Evolutionary conservation across 768 basidiomycete genomes (phyloP), one percentile per base, ranked within the genome.

Genomic region (Neoboletus brunneissimus): DNA sequence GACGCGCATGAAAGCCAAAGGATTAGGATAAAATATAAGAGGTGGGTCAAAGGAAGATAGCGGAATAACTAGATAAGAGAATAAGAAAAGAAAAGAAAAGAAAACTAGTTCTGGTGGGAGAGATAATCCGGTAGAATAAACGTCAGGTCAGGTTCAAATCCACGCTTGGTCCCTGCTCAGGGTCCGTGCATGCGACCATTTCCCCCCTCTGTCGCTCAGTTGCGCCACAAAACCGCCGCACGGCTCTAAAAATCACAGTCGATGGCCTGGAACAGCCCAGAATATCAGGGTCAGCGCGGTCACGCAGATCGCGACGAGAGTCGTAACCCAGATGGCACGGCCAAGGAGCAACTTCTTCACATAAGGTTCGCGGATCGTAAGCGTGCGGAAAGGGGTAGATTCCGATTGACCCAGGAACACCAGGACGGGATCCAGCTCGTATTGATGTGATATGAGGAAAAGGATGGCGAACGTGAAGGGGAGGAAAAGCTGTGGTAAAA

Each of bases 361-460:
- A 69, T 98, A 98, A 27, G 90, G 89, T 72, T 99, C 96, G 51
- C 88, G 86, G 54, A 99, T 94, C 42, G 80, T 82, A 51, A 98
- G 87, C 6, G 92, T 93, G 54, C 91, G 87, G 85, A 98, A 98
- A 2, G 96, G 95, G 12, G 94, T 97, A 40, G 95, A 97, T 72
- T 98, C 97, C 43, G 94, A 95, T 71, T 91, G 91, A 57, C 87
- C 87, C 66, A 98, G 75, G 76, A 98, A 91, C 61, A 98, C 90
- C 62, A 98, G 87, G 66, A 98, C 78, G 12, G 97, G 97, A 70
- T 98, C 96, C 51, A 98, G 87, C 72, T 97, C 94, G 74, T 98
- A 98, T 72, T 95, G 94, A 68, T 97, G 92, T 16, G 95, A 93
- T 55, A 98, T 80, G 61, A 99, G 86, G 78, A 90, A 91, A 62